Base-by-base conservation (phyloP, 202 grass and related monocot genomes). In the Musa balbisiana region DNA sequence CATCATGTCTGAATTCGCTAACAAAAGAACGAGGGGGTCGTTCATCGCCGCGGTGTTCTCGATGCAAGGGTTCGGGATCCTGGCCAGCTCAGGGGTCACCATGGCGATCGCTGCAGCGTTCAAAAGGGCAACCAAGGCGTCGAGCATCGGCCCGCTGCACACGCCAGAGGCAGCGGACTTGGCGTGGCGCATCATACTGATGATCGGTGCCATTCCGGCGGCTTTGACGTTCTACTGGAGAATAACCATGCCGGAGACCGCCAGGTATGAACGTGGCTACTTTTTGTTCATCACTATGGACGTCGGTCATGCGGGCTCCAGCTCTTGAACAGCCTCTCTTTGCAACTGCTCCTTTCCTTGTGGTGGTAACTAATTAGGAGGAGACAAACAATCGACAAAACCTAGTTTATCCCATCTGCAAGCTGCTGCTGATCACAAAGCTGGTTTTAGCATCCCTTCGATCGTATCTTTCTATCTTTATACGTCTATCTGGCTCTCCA, bases 11-110 rank as follows among this genome's bases (percentile, higher is more conserved):
- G 83, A 85, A 25, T 85, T 85, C 53, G 72, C 83, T 16, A 85
- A 85, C 62, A 81, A 77, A 49, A 13, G 55, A 51, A 85, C 83
- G 2, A 23, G 83, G 62, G 83, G 83, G 1, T 76, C 83, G 3
- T 85, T 85, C 69, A 85, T 85, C 62, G 78, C 83, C 1, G 83
- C 73, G 12, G 83, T 85, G 52, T 85, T 85, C 74, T 85, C 83
- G 14, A 85, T 85, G 83, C 83, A 85, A 55, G 83, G 83, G 16
- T 85, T 85, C 54, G 83, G 83, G 17, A 81, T 85, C 10, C 64
- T 85, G 78, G 78, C 64, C 9, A 77, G 83, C 68, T 85, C 83
- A 11, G 83, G 26, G 10, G 73, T 78, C 19, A 85, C 83, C 21
- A 85, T 85, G 83, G 83, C 78, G 2, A 43, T 85, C 27, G 22